A percentile compares a stretch with the other conserved stretches of the same genome.
phyloP scores from a whole-genome alignment of 352 stramenopile species.

The Globisporangium cylindrosporum region DNA sequence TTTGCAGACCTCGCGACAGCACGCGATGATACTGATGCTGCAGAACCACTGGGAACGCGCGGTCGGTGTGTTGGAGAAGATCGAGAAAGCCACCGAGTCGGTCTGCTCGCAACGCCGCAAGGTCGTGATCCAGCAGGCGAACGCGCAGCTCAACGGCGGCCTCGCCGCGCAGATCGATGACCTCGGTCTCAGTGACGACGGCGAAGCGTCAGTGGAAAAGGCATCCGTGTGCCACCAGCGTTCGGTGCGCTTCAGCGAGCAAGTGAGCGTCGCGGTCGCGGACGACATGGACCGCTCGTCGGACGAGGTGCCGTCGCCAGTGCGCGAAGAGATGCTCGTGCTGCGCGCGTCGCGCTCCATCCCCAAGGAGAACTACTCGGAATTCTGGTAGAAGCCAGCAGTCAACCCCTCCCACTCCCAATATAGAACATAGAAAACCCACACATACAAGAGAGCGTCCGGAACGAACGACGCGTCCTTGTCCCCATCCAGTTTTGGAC shows the following conservation, averaged over 20 bases:
- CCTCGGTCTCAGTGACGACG: conserved; percentile 20
- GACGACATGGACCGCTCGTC: conserved; percentile 68
- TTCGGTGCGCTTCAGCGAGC: conserved; percentile 58
- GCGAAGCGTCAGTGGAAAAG: background rate
- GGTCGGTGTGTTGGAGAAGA: conserved; percentile 69
- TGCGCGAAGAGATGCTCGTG: conserved; percentile 78
- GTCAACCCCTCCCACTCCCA: background rate
- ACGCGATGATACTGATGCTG: conserved; percentile 72
- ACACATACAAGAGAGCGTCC: conserved; percentile 2
- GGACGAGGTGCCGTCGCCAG: conserved; percentile 39
- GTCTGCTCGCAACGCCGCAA: conserved; percentile 59
- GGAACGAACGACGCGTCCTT: conserved; percentile 5
- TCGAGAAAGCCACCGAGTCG: conserved; percentile 70
- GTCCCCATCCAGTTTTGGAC: conserved; percentile 1
- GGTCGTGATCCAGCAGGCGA: conserved; percentile 63
- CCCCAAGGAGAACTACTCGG: conserved; percentile 67
- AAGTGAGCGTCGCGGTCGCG: conserved; percentile 44
- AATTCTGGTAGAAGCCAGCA: conserved; percentile 52
- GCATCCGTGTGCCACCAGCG: conserved; percentile 13
- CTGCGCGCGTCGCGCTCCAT: conserved; percentile 69
- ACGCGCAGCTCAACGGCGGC: conserved; percentile 27
- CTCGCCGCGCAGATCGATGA: conserved; percentile 35
- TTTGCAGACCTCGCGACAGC: conserved; percentile 62
- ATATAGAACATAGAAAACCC: conserved; percentile 8
- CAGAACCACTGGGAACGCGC: conserved; percentile 80